These are phyloP conservation scores for Fomitopsis pinicola DNA, from an alignment of 1,284 basidiomycete genomes.

Conservation along the genomic window DNA sequence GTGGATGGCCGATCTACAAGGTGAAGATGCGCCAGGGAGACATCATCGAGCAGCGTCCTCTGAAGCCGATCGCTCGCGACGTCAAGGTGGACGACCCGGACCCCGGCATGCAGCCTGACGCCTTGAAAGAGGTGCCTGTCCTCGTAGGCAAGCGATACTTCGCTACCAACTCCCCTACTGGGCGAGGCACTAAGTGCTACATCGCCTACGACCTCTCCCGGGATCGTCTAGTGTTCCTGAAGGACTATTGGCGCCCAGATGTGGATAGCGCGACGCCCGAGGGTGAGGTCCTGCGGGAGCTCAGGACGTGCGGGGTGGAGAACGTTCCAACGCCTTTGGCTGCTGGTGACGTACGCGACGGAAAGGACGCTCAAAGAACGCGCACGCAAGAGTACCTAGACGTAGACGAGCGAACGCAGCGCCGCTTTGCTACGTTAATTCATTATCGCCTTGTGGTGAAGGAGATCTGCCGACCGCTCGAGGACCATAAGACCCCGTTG, in stretches of 20 bases:
- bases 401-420: neutral
- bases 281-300: neutral
- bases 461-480: slow-evolving; percentile 6
- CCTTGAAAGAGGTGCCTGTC: neutral
- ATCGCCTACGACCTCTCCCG: neutral
- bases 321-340: slow-evolving; percentile 5
- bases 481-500: neutral
- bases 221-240: neutral
- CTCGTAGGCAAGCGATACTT: neutral
- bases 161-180: neutral
- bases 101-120: neutral
- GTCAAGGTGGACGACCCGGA: neutral
- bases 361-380: neutral
- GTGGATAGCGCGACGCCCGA: neutral
- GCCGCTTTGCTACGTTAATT: neutral
- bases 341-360: neutral
- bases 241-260: neutral
- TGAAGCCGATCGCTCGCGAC: neutral
- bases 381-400: neutral
- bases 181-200: neutral
- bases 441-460: slow-evolving; percentile 7
- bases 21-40: neutral
- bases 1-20: slow-evolving; percentile 3
- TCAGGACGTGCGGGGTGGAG: neutral
- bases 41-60: neutral